Evolutionary conservation across 352 stramenopile genomes (phyloP), one percentile per base, ranked within the genome.

Genomic region (Pythium monospermum): DNA sequence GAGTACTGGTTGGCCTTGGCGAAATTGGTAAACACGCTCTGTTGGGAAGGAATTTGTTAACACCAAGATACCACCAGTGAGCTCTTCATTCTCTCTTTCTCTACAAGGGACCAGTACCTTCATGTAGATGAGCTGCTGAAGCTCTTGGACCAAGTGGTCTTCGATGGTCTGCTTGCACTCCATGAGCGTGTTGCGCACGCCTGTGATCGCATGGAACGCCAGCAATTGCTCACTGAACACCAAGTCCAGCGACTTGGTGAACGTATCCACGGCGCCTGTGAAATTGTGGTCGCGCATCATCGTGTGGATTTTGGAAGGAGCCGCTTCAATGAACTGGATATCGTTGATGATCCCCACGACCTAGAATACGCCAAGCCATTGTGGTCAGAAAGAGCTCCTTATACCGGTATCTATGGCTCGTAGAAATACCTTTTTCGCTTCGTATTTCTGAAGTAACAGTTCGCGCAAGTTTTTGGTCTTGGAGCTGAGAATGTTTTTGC

Each of bases 131-230:
- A 83, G 60, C 50, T 69, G 64, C 42, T 90, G 71, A 10, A 93
- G 70, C 36, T 86, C 76, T 8, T 74, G 64, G n/a, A 90, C 74
- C 21, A 93, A 57, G 37, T 83, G 69, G 33, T 91, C 80, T 60
- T 91, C 77, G 35, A 93, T 90, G 2, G 71, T 66, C 64, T 91
- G 79, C 42, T 93, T 93, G 64, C 75, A 93, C 57, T 91, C 82
- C 75, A 93, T 91, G 44, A 93, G 64, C 15, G 80, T 65, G 28
- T 88, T 87, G 26, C 82, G 75, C 25, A 91, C 65, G 50, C 69
- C 69, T 12, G 77, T 86, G 43, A 85, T 88, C 11, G 79, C 82
- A 19, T 89, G 73, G 55, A 93, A 91, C 21, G 77, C 73, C 15
- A 85, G 76, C 1, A 93, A 66, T 28, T 87, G 81, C 47, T 91